These are phyloP conservation scores for Zymoseptoria tritici DNA, from an alignment of 2,329 filamentous ascomycete species.

Conservation along the genomic window DNA sequence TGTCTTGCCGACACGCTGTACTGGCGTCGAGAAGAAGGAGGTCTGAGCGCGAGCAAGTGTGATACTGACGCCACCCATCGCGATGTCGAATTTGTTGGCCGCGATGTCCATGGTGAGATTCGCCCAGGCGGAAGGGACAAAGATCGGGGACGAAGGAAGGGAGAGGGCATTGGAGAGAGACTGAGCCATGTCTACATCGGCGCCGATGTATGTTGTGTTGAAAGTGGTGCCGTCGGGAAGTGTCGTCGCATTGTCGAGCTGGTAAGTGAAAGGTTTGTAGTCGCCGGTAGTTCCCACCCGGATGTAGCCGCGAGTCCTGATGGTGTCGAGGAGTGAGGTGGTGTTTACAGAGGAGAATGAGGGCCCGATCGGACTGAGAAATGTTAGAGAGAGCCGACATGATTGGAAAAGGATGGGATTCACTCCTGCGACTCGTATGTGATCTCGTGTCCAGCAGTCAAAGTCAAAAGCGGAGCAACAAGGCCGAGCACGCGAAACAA, in stretches of 20 bases:
- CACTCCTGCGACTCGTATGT: not conserved
- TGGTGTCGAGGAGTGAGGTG: not conserved
- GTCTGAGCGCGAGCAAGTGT: slow-evolving; percentile 1
- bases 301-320: slow-evolving; percentile 1
- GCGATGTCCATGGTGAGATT: slow-evolving; percentile 1
- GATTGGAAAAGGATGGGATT: not conserved
- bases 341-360: not conserved
- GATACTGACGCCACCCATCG: slow-evolving; percentile 3
- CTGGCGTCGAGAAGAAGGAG: slow-evolving; percentile 1
- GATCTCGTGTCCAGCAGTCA: not conserved
- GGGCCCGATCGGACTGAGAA: not conserved
- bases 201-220: slow-evolving; percentile 2
- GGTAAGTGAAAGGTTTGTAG: slow-evolving; percentile 2
- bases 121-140: slow-evolving; percentile 1
- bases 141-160: not conserved
- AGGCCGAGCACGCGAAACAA: not conserved
- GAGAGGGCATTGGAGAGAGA: slow-evolving; percentile 2
- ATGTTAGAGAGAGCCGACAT: not conserved
- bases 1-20: slow-evolving; percentile 4
- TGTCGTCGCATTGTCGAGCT: not conserved
- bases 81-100: slow-evolving; percentile 2
- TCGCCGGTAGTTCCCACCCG: slow-evolving; percentile 3
- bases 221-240: not conserved
- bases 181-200: slow-evolving; percentile 4
- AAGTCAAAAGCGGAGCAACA: not conserved